Evolutionary conservation across 2,329 filamentous ascomycete genomes (phyloP), one percentile per base, ranked within the genome.

Genomic region (Daldinia eschscholtzii): DNA sequence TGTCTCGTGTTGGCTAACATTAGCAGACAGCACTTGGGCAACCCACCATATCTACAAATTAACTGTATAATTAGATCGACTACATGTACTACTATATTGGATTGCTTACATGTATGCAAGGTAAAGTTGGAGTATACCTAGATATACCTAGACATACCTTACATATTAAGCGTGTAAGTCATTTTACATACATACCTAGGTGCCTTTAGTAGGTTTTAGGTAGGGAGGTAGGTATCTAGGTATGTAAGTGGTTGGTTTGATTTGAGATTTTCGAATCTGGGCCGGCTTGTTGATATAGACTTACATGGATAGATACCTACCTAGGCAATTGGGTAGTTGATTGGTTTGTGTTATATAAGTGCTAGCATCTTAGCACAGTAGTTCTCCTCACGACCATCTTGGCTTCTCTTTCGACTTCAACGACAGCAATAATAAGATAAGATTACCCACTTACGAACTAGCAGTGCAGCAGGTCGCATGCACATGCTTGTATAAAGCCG

Each of bases 401-500:
- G 18, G 4, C 15, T 33, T 18, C 28, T 52, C 28, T 33, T 52
- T 52, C 46, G 6, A 30, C 46, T 30, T 52, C 46, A 33, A 52
- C 15, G 26, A 23, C 26, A 18, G 26, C 9, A 33, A 52, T 52
- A 52, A 33, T 52, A 50, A 50, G 46, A 50, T 26, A 30, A 30
- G 26, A 50, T 50, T 26, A 13, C 12, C 46, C 26, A 50, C 46
- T 50, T n/a, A 10, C 7, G 26, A 50, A 50, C 46, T 30, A 50
- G 46, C 26, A 52, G 46, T 33, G 46, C 33, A 52, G 37, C 33
- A 15, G 52, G 23, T 33, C 42, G 48, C n/a, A 62, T 28, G 44
- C 12, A 63, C n/a, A 59, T 48, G 13, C 46, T 55, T 37, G 50
- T 35, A 57, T 57, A 62, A 52, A 52, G 37, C 56, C 52, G 35